Evolutionary conservation across 352 stramenopile genomes (phyloP), one percentile per base, ranked within the genome.

Genomic region (Pythium brachiatum): DNA sequence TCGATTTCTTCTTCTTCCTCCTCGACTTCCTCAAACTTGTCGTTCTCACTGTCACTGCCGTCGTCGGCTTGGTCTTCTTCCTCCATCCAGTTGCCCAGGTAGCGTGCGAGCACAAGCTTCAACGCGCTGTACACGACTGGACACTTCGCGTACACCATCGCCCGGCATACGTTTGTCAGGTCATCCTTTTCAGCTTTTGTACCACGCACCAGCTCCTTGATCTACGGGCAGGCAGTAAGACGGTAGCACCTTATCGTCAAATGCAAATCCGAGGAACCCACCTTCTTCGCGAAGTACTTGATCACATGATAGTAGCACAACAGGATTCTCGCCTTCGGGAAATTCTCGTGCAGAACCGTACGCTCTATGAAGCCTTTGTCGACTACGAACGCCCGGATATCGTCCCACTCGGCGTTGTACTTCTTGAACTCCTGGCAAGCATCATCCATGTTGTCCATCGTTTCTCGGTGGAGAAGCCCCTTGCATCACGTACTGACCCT

Each of bases 251-350:
- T n/a, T n/a, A n/a, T n/a, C n/a, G n/a, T n/a, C n/a, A n/a, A n/a
- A n/a, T n/a, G n/a, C n/a, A n/a, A n/a, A n/a, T n/a, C n/a, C n/a
- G n/a, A n/a, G n/a, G n/a, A 51, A 51, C 16, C 20, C 15, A 48
- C 32, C 52, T 48, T 57, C 16, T 48, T 57, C 7, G 52, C 52
- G 0, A 73, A 39, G 15, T 58, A 69, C 32, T 72, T 73, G 0
- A 75, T 44, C 0, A 70, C 65, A 21, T 73, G 69, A 27, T 74
- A 76, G 23, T 76, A 58, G 32, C 60, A 76, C 0, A 79, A 20
- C 0, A 76, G 31, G 2, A 76, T n/a, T 0, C 21, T 47, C 0
- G 39, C 64, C 7, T 56, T 20, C 0, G 64, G 64, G 39, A 79
- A 68, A 1, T 13, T 20, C 3, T 16, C 12, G 15, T 61, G 57